These are phyloP conservation scores for Phellinidium pouzarii DNA, from an alignment of 1,284 basidiomycete species.

Conservation along the genomic window DNA sequence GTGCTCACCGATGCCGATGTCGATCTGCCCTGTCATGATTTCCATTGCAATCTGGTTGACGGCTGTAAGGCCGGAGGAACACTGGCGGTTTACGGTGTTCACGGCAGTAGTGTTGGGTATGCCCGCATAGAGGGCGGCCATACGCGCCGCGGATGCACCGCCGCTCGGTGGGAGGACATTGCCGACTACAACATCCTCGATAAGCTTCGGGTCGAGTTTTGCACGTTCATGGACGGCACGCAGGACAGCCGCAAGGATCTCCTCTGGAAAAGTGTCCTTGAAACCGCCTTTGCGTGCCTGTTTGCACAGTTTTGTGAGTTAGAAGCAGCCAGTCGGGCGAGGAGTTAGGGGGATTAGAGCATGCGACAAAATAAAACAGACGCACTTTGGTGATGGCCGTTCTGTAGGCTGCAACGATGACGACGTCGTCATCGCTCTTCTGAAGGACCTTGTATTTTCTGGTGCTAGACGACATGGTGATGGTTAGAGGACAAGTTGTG, in stretches of 20 bases:
- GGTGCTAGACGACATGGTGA: conserved; percentile 18
- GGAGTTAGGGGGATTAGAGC: not conserved
- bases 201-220: conserved; percentile 71
- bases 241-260: conserved; percentile 81
- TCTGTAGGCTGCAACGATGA: conserved; percentile 84
- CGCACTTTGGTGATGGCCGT: conserved; percentile 85
- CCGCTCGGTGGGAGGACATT: conserved; percentile 92
- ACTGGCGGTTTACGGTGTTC: conserved; percentile 92
- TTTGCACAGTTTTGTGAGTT: no score
- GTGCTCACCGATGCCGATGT: conserved; percentile 82
- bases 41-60: conserved; percentile 89
- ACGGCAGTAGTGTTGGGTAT: conserved; percentile 79
- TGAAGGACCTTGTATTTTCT: conserved; percentile 46
- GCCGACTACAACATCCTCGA: conserved; percentile 88
- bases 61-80: conserved; percentile 87
- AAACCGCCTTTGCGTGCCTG: conserved; percentile 89
- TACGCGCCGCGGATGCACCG: conserved; percentile 86
- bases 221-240: conserved; percentile 62
- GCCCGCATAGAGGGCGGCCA: conserved; percentile 90
- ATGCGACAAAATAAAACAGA: not conserved
- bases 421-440: conserved; percentile 77
- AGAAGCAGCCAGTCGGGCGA: conserved; percentile 2
- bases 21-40: conserved; percentile 79
- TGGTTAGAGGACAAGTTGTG: no score
- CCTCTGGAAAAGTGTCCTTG: conserved; percentile 89